Percentiles rank a stretch among this genome's conserved stretches.
These are phyloP conservation scores for Candida quercuum DNA, from an alignment of 805 yeast genomes.

Conservation along the genomic window DNA sequence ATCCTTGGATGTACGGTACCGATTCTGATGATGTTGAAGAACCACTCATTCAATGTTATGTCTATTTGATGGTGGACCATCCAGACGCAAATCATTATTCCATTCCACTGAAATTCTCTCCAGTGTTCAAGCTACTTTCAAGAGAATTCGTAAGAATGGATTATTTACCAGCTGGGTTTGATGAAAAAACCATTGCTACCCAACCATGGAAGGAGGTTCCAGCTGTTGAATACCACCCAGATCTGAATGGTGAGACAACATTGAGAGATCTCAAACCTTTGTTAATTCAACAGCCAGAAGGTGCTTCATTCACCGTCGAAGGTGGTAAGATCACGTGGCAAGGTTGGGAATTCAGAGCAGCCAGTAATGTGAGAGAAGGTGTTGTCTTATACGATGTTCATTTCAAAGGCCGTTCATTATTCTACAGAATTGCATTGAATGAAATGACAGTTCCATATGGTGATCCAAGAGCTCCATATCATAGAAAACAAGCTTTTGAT, in stretches of 20 bases:
- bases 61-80: slow-evolving; percentile 68
- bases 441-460: slow-evolving; percentile 91
- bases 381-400: slow-evolving; percentile 65
- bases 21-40: slow-evolving; percentile 47
- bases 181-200: slow-evolving; percentile 49
- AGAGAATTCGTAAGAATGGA: slow-evolving; percentile 65
- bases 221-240: slow-evolving; percentile 71
- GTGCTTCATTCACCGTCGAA: slow-evolving; percentile 59
- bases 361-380: slow-evolving; percentile 73
- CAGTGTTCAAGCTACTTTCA: slow-evolving; percentile 61
- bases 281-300: slow-evolving; percentile 70
- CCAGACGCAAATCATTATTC: slow-evolving; percentile 73
- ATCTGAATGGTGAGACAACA: slow-evolving; percentile 46
- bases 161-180: slow-evolving; percentile 66
- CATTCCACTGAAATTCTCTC: slow-evolving; percentile 66
- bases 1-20: slow-evolving; percentile 87
- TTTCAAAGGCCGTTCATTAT: slow-evolving; percentile 71
- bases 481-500: slow-evolving; percentile 84
- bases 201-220: slow-evolving; percentile 55
- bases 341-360: slow-evolving; percentile 76
- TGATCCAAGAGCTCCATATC: slow-evolving; percentile 79
- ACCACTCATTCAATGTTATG: slow-evolving; percentile 66
- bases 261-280: slow-evolving; percentile 64
- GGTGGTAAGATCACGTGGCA: slow-evolving; percentile 70
- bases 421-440: slow-evolving; percentile 67